Evolutionary conservation across 2,329 filamentous ascomycete species (phyloP).

Genomic region (Fusarium sp.): DNA sequence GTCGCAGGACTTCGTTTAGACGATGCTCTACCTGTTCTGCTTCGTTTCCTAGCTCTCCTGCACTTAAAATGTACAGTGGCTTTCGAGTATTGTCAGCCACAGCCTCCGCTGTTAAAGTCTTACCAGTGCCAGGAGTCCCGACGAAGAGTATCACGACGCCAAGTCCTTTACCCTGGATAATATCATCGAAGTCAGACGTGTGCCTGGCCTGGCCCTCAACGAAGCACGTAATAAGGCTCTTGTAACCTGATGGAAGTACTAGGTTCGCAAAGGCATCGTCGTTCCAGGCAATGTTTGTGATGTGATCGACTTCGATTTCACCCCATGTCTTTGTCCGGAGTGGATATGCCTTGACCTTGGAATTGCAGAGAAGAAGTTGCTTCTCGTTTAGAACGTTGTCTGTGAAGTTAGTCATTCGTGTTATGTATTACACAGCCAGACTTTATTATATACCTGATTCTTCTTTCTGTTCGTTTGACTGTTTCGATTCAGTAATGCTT

Average conservation of each 20-base stretch:
- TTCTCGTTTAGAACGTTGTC: not conserved
- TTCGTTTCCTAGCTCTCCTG: not conserved
- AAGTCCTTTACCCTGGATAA: slow-evolving; percentile 10
- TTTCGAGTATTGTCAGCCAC: not conserved
- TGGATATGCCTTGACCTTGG: not conserved
- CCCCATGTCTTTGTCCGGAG: not conserved
- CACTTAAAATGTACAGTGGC: slow-evolving; percentile 16
- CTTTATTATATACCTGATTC: not conserved
- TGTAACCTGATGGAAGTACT: not conserved
- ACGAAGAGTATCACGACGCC: slow-evolving; percentile 9
- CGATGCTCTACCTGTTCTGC: slow-evolving; percentile 5
- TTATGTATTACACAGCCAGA: not conserved
- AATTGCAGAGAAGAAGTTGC: not conserved
- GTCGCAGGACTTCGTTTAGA: not conserved
- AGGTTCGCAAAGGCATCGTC: not conserved
- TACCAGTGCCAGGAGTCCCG: slow-evolving; percentile 19
- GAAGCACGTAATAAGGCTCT: not conserved
- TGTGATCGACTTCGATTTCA: not conserved
- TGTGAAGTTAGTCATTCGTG: not conserved
- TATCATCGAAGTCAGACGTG: not conserved
- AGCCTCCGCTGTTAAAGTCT: slow-evolving; percentile 16
- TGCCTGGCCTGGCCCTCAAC: not conserved
- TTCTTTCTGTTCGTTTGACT: not conserved
- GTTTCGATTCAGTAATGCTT: not conserved
- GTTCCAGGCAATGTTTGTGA: not conserved